Base-by-base conservation (phyloP, 306 rosid species). In the Glycine soja region DNA sequence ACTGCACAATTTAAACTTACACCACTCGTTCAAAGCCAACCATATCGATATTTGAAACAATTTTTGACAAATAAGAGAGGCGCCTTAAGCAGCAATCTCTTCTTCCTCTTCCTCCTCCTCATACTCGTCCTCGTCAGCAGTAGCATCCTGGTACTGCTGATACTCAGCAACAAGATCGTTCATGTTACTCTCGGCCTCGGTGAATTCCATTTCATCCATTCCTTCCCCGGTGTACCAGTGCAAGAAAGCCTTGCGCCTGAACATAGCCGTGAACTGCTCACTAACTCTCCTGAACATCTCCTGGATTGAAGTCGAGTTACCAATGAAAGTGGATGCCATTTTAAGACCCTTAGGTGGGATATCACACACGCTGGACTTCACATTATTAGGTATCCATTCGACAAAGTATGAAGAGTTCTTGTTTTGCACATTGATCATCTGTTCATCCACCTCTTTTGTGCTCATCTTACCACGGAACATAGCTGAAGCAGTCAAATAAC, bases 401-500 rank as follows among this genome's bases (percentile, higher is more conserved):
- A 84, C 90, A 48, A 87, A 87, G 86, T 87, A 87, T 8, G 90
- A 87, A 10, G 90, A 87, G 81, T 87, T 87, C 90, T 87, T 87
- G 90, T 87, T 87, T 36, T 87, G 90, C 36, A 87, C 90, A 70
- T 87, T 87, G 61, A 87, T 87, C 84, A 87, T 87, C 76, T 87
- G 90, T 64, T 87, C 90, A 53, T 87, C 90, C 2, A 87, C 90
- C 58, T 87, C 90, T 79, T 87, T 87, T 14, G 90, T 87, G 86
- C 90, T 87, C 90, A 87, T 87, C 84, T 87, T 87, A 61, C 90
- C 90, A 12, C 90, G 90, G 87, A 87, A 87, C 90, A 87, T 84
- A 4, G 90, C 90, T 15, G 90, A 87, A 7, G 87, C 90, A 4
- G 87, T 87, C 82, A 87, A 69, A 30, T 87, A 87, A 15, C 90